Conservation (phyloP, 164 flowering plant genomes). For the Saururus chinensis region DNA sequence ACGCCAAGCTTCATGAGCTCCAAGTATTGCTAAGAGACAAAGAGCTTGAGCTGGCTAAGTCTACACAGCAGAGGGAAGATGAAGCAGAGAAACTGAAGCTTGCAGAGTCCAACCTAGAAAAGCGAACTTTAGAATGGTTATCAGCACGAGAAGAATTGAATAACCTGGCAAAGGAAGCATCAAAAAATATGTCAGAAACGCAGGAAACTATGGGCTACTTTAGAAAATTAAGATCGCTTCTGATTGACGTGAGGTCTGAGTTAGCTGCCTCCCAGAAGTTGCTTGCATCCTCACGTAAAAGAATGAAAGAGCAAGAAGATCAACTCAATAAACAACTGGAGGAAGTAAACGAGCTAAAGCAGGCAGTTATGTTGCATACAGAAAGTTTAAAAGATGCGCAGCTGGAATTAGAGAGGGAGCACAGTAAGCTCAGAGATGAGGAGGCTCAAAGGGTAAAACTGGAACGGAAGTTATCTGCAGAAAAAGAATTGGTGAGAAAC, state of each 20-base stretch:
- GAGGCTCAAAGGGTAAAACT: slow-evolving; percentile 61
- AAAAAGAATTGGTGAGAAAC: slow-evolving; percentile 38
- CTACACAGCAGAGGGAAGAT: slow-evolving; percentile 21
- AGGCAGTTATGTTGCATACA: slow-evolving; percentile 33
- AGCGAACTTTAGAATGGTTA: slow-evolving; percentile 58
- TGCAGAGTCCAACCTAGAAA: slow-evolving; percentile 57
- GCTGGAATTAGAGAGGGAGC: slow-evolving; percentile 58
- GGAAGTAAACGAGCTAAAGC: slow-evolving; percentile 57
- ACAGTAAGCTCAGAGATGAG: slow-evolving; percentile 51
- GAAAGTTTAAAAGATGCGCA: slow-evolving; percentile 49
- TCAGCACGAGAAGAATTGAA: slow-evolving; percentile 49
- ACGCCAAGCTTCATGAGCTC: slow-evolving; percentile 45
- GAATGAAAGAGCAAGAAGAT: slow-evolving; percentile 57
- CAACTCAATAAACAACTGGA: slow-evolving; percentile 41
- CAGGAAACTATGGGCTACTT: slow-evolving; percentile 44
- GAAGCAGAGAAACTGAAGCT: slow-evolving; percentile 53
- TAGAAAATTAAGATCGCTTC: slow-evolving; percentile 54
- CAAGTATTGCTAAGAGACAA: slow-evolving; percentile 30
- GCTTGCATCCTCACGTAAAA: slow-evolving; percentile 43
- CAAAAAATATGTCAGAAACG: slow-evolving; percentile 27
- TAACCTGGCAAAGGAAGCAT: slow-evolving; percentile 34
- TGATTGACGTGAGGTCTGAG: slow-evolving; percentile 64
- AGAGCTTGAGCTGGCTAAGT: slow-evolving; percentile 43
- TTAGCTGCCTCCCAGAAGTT: slow-evolving; percentile 61
- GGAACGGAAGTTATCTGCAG: slow-evolving; percentile 40